phyloP scores from a whole-genome alignment of 2,329 filamentous ascomycete genomes.

The Chalaropsis thielavioides region DNA sequence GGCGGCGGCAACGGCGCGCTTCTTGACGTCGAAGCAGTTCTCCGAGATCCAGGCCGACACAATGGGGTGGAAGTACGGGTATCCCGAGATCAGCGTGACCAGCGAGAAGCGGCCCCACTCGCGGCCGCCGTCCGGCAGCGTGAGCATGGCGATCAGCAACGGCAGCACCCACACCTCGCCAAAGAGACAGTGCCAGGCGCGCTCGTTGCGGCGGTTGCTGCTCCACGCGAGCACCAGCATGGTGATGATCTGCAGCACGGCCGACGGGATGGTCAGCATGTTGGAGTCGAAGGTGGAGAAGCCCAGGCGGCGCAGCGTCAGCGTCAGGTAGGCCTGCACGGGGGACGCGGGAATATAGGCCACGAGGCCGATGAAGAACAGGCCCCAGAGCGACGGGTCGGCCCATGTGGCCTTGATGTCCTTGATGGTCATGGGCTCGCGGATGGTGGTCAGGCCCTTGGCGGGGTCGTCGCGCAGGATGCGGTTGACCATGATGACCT shows the following conservation, averaged over 20 bases:
- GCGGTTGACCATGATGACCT: slow-evolving; percentile 43
- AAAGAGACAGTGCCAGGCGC: slow-evolving; percentile 23
- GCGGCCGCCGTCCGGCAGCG: slow-evolving; percentile 22
- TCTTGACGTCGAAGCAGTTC: slow-evolving; percentile 48
- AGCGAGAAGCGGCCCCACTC: slow-evolving; percentile 24
- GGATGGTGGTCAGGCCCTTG: slow-evolving; percentile 41
- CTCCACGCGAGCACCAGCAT: slow-evolving; percentile 23
- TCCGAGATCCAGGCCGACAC: slow-evolving; percentile 36
- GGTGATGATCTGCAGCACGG: slow-evolving; percentile 17
- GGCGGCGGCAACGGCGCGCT: slow-evolving; percentile 46
- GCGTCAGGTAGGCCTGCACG: slow-evolving; percentile 22
- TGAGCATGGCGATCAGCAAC: slow-evolving; percentile 24
- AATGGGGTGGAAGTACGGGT: slow-evolving; percentile 31
- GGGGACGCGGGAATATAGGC: slow-evolving; percentile 21
- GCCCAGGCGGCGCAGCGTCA: slow-evolving; percentile 21
- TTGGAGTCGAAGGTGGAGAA: slow-evolving; percentile 38
- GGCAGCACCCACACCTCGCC: slow-evolving; percentile 26
- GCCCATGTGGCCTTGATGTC: slow-evolving; percentile 33
- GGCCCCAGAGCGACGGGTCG: slow-evolving; percentile 43
- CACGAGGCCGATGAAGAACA: slow-evolving; percentile 28
- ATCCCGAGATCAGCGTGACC: slow-evolving; percentile 24
- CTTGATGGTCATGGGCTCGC: slow-evolving; percentile 34
- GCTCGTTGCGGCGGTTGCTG: slow-evolving; percentile 24
- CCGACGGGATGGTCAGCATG: slow-evolving; percentile 38
- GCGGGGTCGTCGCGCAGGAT: slow-evolving; percentile 40